phyloP scores from a whole-genome alignment of 73 alveolate species.

The Effrenium voratum region DNA sequence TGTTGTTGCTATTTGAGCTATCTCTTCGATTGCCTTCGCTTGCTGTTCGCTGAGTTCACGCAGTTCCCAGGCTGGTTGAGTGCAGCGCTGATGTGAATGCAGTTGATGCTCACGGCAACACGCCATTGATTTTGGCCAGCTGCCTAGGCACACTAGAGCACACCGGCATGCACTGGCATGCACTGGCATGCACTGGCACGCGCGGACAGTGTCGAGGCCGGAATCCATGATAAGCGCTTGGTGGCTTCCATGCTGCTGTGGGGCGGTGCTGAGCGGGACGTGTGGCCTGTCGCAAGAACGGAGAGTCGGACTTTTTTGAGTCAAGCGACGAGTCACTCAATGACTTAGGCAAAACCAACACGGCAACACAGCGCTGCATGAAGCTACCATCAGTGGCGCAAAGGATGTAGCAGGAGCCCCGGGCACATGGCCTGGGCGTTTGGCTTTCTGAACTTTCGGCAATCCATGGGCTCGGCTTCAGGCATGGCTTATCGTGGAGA shows the following conservation, averaged over 20 bases:
- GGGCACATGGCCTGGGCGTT: background rate
- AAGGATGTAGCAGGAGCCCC: conserved; percentile 20
- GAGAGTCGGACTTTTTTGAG: background rate
- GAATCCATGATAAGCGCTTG: conserved; percentile 81
- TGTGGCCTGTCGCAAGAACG: background rate
- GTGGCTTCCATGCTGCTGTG: conserved; percentile 91
- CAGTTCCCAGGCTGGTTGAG: conserved; percentile 90
- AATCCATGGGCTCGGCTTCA: background rate
- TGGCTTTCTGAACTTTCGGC: background rate
- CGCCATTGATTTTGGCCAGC: conserved; percentile 54
- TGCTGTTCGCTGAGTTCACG: too few species aligned
- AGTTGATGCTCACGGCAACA: conserved; percentile 75
- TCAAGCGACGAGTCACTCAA: background rate
- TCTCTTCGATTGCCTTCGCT: too few species aligned
- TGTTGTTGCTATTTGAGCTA: too few species aligned
- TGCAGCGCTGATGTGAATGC: conserved; percentile 79
- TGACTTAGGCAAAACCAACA: conserved; percentile 29
- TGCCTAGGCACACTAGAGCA: too few species aligned
- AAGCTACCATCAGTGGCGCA: conserved; percentile 88
- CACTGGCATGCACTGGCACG: too few species aligned
- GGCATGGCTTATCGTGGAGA: conserved; percentile 78
- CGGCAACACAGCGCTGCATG: conserved; percentile 90
- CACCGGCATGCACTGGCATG: too few species aligned
- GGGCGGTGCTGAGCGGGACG: conserved; percentile 91
- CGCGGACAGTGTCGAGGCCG: background rate